Base-by-base conservation (phyloP, 305 asterid genomes). In the Fraxinus baroniana region DNA sequence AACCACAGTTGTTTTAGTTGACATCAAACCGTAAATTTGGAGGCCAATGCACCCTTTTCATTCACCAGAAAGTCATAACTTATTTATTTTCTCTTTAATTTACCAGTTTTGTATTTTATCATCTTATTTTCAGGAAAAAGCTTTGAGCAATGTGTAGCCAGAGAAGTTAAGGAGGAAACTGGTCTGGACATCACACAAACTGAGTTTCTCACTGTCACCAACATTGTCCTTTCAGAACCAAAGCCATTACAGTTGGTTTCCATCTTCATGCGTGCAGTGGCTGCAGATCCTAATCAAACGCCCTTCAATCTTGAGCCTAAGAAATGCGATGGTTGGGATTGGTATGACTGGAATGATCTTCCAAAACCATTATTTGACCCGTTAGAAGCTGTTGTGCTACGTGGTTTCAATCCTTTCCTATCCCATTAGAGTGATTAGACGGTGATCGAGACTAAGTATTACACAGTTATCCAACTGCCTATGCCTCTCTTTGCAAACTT, bases 311-410 rank as follows among this genome's bases (percentile, higher is more conserved):
- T 84, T 32, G 97, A 94, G 68, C 95, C 98, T 13, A 91, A 92
- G 32, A 94, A 92, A 81, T 92, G 95, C 49, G 92, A 87, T n/a
- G 96, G 98, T 39, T 92, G 98, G 98, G 90, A 89, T 79, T 94
- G 98, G 97, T 91, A 92, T 60, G 91, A 90, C 10, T 92, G 93
- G 94, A 74, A 78, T 24, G 52, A 92, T 81, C 96, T 94, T 35
- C 97, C 98, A 0, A 76, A 87, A 36, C 98, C 97, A 0, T 85
- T 94, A 20, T 85, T 92, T 24, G 41, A 20, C 66, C 88, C 94
- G 0, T 75, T 94, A 0, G 85, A 87, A 83, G 52, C 78, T 41
- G 88, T 89, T 77, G 80, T 91, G 35, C 85, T 12, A 44, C 80
- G 83, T n/a, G 95, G 94, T 77, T 79, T 92, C 24, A 81, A 83